phyloP scores from a whole-genome alignment of 2,329 filamentous ascomycete genomes.

The Colletotrichum salicis region DNA sequence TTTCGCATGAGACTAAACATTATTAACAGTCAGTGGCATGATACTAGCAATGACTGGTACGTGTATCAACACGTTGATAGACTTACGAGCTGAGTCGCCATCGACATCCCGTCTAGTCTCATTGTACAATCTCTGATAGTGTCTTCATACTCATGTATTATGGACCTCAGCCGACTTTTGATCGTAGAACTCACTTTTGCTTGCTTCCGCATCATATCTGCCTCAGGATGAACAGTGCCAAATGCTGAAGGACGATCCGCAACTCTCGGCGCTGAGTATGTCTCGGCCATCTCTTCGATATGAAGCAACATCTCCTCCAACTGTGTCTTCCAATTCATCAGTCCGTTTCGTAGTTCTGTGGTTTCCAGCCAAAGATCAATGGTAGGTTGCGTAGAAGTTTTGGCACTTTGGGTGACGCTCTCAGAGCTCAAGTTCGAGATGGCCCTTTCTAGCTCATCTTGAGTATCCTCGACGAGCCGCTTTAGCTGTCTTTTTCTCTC shows the following conservation, averaged over 20 bases:
- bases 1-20: not conserved
- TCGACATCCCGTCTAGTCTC: not conserved
- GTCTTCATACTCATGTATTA: not conserved
- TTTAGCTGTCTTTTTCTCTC: not conserved
- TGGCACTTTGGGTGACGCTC: not conserved
- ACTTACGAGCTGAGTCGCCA: not conserved
- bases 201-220: not conserved
- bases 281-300: not conserved
- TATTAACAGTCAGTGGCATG: not conserved
- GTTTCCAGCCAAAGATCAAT: not conserved
- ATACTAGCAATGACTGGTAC: not conserved
- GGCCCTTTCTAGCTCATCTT: not conserved
- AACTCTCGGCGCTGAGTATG: not conserved
- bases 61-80: not conserved
- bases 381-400: not conserved
- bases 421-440: not conserved
- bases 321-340: not conserved
- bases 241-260: not conserved
- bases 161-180: not conserved
- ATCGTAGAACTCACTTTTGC: not conserved
- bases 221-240: not conserved
- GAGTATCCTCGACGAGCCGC: not conserved
- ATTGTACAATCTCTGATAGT: not conserved
- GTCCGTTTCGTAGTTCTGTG: not conserved
- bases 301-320: not conserved